Evolutionary conservation across 2,329 filamentous ascomycete species (phyloP).

Genomic region (Ophiostoma sp.): DNA sequence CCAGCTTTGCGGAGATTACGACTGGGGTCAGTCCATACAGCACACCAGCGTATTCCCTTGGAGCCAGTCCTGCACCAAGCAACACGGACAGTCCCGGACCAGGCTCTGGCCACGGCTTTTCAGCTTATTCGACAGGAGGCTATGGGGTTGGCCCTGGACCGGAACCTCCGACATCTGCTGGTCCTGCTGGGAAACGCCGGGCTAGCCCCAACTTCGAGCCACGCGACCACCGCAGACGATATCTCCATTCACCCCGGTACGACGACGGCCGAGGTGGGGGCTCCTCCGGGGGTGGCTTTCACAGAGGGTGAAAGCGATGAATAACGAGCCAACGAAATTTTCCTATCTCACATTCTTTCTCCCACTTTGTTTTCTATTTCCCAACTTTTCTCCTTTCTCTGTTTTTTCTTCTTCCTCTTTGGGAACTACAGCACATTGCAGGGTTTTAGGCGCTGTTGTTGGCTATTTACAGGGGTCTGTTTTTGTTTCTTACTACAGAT

Average conservation of each 20-base stretch:
- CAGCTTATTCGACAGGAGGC: conserved; percentile 6
- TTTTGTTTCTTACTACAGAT: not conserved
- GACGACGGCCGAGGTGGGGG: conserved; percentile 28
- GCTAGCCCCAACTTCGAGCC: conserved; percentile 51
- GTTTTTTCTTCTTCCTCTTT: not conserved
- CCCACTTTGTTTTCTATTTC: not conserved
- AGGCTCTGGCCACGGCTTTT: conserved; percentile 20
- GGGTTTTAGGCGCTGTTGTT: not conserved
- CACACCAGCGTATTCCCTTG: conserved; percentile 55
- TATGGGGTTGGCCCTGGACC: not conserved
- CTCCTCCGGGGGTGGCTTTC: not conserved
- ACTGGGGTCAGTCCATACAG: conserved; percentile 63
- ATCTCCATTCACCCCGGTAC: conserved; percentile 37
- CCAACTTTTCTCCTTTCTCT: not conserved
- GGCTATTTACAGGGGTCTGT: not conserved
- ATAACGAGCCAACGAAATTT: not conserved
- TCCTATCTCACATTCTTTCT: conserved; percentile 1
- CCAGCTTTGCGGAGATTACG: conserved; percentile 63
- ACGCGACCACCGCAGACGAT: conserved; percentile 49
- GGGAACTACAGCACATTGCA: not conserved
- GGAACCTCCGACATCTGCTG: conserved; percentile 18
- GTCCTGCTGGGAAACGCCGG: conserved; percentile 50
- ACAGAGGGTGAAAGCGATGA: conserved; percentile 3
- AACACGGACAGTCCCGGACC: conserved; percentile 47
- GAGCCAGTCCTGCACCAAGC: conserved; percentile 43